Conservation (phyloP, 495 filamentous ascomycete species). For the Neurospora tetrasperma region DNA sequence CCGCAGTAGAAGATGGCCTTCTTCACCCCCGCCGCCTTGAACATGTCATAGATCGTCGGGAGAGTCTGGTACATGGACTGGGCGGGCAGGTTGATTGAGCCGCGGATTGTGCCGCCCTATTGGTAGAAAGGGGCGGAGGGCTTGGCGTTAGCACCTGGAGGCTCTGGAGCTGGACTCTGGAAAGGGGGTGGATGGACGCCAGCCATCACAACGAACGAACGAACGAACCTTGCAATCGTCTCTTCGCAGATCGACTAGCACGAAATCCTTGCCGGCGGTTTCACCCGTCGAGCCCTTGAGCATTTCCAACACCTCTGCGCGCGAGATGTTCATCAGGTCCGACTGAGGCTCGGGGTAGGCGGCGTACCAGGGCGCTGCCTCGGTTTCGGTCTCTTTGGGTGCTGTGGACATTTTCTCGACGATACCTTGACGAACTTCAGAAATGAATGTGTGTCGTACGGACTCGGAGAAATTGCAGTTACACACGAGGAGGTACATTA, state of each 20-base stretch:
- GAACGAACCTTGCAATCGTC: slow-evolving; percentile 51
- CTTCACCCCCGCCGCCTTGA: slow-evolving; percentile 37
- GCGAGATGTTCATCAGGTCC: slow-evolving; percentile 15
- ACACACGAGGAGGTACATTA: neutral
- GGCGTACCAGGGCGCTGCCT: slow-evolving; percentile 16
- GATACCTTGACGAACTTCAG: neutral
- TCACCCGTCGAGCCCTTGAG: slow-evolving; percentile 7
- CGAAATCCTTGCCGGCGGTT: slow-evolving; percentile 35
- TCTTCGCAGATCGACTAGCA: slow-evolving; percentile 54
- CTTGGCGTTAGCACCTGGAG: neutral
- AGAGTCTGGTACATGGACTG: slow-evolving; percentile 53
- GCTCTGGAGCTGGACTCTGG: neutral
- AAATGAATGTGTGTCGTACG: neutral
- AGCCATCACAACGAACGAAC: neutral
- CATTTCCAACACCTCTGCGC: slow-evolving; percentile 19
- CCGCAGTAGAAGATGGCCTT: slow-evolving; percentile 61
- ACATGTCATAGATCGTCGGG: slow-evolving; percentile 44
- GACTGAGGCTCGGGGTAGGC: slow-evolving; percentile 19
- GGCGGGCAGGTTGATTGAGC: slow-evolving; percentile 62
- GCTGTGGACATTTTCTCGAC: neutral
- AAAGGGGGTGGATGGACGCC: neutral
- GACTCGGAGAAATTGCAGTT: neutral
- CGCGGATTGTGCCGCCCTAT: slow-evolving; percentile 54
- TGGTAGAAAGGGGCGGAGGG: too few species aligned
- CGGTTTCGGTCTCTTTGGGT: neutral